These are phyloP conservation scores for Secale cereale DNA, from an alignment of 176 grass and related monocot genomes.

Conservation along the genomic window DNA sequence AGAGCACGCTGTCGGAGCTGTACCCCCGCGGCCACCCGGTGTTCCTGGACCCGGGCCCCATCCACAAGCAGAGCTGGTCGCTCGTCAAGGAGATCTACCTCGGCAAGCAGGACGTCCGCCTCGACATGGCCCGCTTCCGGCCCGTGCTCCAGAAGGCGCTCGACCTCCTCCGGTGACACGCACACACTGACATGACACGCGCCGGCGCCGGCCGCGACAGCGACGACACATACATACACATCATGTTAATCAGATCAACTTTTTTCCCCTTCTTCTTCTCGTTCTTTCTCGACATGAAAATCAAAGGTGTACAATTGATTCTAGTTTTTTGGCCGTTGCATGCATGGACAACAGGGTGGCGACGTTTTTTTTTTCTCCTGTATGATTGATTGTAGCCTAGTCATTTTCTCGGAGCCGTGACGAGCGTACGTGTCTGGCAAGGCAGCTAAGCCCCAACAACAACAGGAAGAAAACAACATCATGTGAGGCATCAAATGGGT, in stretches of 20 bases:
- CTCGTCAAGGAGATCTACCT: conserved; percentile 72
- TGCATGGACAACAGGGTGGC: not conserved
- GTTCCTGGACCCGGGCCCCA: conserved; percentile 48
- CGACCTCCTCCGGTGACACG: conserved; percentile 57
- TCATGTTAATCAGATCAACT: not conserved
- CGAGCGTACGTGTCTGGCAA: not conserved
- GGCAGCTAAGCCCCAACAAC: not conserved
- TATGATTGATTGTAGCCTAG: not conserved
- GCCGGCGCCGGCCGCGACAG: not conserved
- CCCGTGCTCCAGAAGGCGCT: conserved; percentile 46
- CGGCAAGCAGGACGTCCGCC: conserved; percentile 65
- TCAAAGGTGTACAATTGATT: not conserved
- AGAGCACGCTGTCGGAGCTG: conserved; percentile 66
- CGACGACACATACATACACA: not conserved
- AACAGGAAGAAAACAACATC: not conserved
- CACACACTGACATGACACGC: not conserved
- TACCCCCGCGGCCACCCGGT: conserved; percentile 62
- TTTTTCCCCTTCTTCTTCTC: not conserved
- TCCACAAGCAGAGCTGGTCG: conserved; percentile 61
- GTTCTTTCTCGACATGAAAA: not conserved
- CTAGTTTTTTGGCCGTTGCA: not conserved
- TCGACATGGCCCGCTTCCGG: conserved; percentile 50
- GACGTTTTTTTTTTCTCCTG: not conserved
- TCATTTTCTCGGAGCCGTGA: not conserved
- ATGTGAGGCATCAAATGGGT: not conserved